Percentiles rank a stretch among this genome's conserved stretches.
These are phyloP conservation scores for Elsinoe arachidis DNA, from an alignment of 2,329 filamentous ascomycete genomes.

Conservation along the genomic window DNA sequence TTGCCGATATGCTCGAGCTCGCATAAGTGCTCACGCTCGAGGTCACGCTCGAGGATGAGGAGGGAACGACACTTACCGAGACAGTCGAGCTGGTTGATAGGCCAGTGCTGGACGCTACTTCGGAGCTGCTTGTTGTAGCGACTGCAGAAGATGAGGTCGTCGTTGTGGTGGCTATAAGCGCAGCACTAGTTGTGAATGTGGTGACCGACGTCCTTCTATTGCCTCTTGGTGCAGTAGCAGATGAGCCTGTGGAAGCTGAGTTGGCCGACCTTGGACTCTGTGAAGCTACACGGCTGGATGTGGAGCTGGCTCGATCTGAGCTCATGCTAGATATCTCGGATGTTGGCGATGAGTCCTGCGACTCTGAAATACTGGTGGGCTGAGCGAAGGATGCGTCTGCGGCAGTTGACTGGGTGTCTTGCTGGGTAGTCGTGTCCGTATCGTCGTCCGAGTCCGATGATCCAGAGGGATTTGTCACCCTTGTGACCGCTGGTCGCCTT, in stretches of 20 bases:
- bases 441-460: not conserved
- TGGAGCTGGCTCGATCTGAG: no score
- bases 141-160: not conserved
- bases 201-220: no score
- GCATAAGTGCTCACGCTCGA: slow-evolving; percentile 1
- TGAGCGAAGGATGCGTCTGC: not conserved
- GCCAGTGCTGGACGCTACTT: not conserved
- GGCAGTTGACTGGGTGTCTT: not conserved
- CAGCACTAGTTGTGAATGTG: no score
- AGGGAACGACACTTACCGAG: slow-evolving; percentile 1
- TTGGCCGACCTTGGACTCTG: no score
- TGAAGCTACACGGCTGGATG: no score
- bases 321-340: no score
- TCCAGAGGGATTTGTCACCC: not conserved
- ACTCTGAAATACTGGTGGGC: not conserved
- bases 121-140: not conserved
- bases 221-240: no score
- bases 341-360: no score
- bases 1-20: not conserved
- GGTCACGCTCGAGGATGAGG: not conserved
- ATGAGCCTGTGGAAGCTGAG: no score
- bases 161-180: not conserved
- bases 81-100: not conserved
- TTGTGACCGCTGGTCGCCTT: not conserved
- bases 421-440: not conserved